These are phyloP conservation scores for Angomonas deanei DNA, from an alignment of 208 protist species.

Conservation along the genomic window DNA sequence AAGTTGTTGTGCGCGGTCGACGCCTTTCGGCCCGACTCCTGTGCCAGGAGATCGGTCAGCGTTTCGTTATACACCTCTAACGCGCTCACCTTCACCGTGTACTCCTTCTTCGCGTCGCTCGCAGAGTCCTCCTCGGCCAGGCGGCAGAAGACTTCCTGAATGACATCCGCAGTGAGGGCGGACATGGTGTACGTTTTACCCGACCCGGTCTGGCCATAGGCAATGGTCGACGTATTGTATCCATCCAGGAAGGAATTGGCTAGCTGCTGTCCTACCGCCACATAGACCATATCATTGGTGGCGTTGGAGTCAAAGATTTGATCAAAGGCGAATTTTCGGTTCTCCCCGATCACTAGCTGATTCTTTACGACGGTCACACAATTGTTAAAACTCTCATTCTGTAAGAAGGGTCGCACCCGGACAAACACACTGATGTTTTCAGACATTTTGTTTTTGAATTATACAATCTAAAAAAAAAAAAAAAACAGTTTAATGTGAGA, in stretches of 20 bases:
- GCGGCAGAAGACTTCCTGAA: constrained; percentile 78
- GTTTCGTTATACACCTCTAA: constrained; percentile 95
- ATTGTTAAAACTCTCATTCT: constrained; percentile 44
- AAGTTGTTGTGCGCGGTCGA: constrained; percentile 16
- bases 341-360: constrained; percentile 83
- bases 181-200: constrained; percentile 96
- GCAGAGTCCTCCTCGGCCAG: constrained; percentile 38
- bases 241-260: constrained; percentile 77
- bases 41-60: constrained; percentile 77
- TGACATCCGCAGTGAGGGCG: constrained; percentile 52
- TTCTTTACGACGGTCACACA: constrained; percentile 45
- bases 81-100: constrained; percentile 52
- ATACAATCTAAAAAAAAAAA: not conserved
- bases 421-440: constrained; percentile 82
- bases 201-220: constrained; percentile 93
- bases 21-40: not conserved
- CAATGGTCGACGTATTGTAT: constrained; percentile 90
- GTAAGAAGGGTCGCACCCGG: constrained; percentile 83
- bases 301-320: constrained; percentile 65
- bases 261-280: constrained; percentile 62
- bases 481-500: constrained; percentile 6
- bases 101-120: not conserved
- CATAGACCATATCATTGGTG: constrained; percentile 67
- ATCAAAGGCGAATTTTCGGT: constrained; percentile 89
- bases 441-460: constrained; percentile 18